A percentile compares a stretch with the other conserved stretches of the same genome.
phyloP scores from a whole-genome alignment of 75 land plant species.

The Isoetes taiwanensis region DNA sequence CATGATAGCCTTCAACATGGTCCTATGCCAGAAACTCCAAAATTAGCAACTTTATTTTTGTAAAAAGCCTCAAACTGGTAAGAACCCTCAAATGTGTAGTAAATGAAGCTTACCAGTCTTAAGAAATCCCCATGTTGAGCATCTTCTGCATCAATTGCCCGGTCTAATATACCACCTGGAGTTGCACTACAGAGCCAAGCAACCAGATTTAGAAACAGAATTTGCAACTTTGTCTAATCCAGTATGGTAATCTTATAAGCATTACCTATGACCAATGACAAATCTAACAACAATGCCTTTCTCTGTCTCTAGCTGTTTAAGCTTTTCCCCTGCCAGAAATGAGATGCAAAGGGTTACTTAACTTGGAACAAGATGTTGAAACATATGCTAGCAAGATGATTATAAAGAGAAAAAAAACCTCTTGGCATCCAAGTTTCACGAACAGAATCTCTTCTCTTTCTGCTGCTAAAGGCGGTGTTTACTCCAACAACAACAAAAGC shows the following conservation, averaged over 20 bases:
- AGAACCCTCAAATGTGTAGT: background rate
- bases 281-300: constrained; percentile 83
- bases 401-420: constrained; percentile 24
- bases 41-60: background rate
- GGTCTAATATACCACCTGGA: constrained; percentile 58
- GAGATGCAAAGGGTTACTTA: background rate
- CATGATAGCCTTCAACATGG: constrained; percentile 72
- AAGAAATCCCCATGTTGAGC: constrained; percentile 61
- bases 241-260: background rate
- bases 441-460: constrained; percentile 86
- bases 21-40: constrained; percentile 19
- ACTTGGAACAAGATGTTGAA: background rate
- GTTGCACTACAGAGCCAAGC: constrained; percentile 38
- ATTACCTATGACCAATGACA: constrained; percentile 88
- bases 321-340: constrained; percentile 46
- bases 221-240: background rate
- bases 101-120: constrained; percentile 36
- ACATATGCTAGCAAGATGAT: background rate
- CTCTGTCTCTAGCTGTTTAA: constrained; percentile 63
- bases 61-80: background rate
- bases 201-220: background rate
- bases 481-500: constrained; percentile 80
- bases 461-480: constrained; percentile 91
- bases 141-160: constrained; percentile 72
- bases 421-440: constrained; percentile 94